phyloP scores from a whole-genome alignment of 768 basidiomycete species.

The Glaciozyma martinii region DNA sequence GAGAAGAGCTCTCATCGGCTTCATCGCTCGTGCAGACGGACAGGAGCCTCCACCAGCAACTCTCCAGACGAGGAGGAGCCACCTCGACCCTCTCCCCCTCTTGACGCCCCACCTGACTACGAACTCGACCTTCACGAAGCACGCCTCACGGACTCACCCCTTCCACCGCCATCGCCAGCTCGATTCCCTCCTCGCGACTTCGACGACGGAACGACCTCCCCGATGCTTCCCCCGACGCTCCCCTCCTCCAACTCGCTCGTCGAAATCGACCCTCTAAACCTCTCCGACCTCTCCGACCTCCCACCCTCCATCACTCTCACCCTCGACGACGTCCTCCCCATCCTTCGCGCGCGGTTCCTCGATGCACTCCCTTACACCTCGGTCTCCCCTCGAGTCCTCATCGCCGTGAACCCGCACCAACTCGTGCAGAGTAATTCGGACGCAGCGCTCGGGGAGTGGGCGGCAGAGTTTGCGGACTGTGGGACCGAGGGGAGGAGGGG shows the following conservation, averaged over 20 bases:
- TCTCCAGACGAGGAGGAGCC: too few species aligned
- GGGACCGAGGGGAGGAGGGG: conserved; percentile 43
- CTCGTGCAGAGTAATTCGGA: conserved; percentile 77
- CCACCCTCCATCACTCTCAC: conserved; percentile 54
- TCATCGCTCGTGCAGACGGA: too few species aligned
- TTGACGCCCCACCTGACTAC: too few species aligned
- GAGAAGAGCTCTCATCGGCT: too few species aligned
- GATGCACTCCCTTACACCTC: conserved; percentile 69
- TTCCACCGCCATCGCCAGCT: too few species aligned
- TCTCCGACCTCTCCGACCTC: conserved; percentile 52
- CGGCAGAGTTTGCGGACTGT: conserved; percentile 66
- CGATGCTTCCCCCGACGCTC: too few species aligned
- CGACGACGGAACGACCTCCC: too few species aligned
- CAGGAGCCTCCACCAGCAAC: too few species aligned
- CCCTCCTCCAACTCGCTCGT: neutral
- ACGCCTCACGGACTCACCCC: too few species aligned
- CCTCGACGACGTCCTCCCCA: conserved; percentile 73
- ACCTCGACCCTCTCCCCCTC: too few species aligned
- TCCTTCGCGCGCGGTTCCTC: conserved; percentile 79
- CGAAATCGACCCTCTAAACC: conserved; percentile 25
- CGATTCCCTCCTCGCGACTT: too few species aligned
- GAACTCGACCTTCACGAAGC: too few species aligned
- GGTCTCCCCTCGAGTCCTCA: conserved; percentile 60
- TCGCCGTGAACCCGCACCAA: conserved; percentile 90
- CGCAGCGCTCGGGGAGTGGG: conserved; percentile 72